These are phyloP conservation scores for Phytophthora constricta DNA, from an alignment of 352 stramenopile species.

Conservation along the genomic window DNA sequence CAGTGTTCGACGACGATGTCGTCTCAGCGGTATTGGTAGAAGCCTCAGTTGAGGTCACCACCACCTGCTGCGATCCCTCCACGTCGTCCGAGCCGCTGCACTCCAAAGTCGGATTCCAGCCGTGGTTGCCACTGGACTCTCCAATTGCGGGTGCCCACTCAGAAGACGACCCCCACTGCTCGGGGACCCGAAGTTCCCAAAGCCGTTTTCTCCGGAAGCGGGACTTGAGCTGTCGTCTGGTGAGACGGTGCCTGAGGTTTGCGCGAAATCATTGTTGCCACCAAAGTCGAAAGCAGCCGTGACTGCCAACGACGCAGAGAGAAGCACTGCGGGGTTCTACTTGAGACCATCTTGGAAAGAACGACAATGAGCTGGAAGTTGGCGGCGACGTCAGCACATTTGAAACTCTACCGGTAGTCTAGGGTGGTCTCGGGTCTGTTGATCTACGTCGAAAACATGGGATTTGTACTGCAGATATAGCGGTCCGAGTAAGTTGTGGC, in stretches of 20 bases:
- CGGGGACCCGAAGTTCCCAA: neutral
- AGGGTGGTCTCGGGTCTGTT: neutral
- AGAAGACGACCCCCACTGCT: neutral
- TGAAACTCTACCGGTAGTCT: no score
- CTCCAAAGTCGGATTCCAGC: neutral
- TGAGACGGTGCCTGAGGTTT: neutral
- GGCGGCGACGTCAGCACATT: no score
- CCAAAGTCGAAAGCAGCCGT: neutral
- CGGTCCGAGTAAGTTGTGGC: neutral
- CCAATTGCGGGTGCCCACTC: neutral
- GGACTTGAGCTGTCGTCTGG: neutral
- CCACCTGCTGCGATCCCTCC: neutral
- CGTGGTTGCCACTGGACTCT: neutral
- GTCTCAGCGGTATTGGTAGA: neutral
- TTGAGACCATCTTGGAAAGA: slow-evolving; percentile 1
- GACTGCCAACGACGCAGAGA: neutral
- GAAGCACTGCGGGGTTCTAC: neutral
- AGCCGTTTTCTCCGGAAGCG: neutral
- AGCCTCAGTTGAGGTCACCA: neutral
- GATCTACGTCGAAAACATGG: neutral
- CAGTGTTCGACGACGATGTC: neutral
- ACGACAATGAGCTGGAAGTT: neutral
- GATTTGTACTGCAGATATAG: neutral
- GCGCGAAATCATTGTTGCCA: neutral
- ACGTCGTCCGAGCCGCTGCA: neutral